These are phyloP conservation scores for Bocquillonia castaneifolia DNA, from an alignment of 441 rosid genomes.

Conservation along the genomic window DNA sequence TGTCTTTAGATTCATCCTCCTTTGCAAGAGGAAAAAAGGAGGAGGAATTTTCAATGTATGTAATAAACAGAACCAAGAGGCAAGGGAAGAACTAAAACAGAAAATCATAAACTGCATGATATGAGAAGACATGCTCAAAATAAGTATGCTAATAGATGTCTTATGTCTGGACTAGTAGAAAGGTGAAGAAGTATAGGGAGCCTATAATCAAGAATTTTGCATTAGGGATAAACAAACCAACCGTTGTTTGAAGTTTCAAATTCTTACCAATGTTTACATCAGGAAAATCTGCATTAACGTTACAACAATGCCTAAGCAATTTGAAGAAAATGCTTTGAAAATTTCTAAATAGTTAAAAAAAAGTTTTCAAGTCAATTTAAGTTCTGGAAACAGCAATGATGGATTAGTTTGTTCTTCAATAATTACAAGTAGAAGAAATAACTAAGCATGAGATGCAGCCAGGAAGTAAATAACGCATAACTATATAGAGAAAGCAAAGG, in stretches of 20 bases:
- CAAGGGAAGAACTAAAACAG: background rate
- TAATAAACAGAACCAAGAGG: background rate
- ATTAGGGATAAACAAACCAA: background rate
- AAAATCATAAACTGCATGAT: background rate
- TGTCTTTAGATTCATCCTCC: background rate
- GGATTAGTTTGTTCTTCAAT: background rate
- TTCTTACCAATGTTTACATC: background rate
- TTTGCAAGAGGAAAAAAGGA: too few relatives aligned
- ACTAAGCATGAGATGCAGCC: background rate
- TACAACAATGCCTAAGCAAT: too few relatives aligned
- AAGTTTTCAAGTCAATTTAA: conserved; percentile 1
- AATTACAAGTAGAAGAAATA: background rate
- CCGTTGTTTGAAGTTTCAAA: background rate
- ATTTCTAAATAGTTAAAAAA: background rate
- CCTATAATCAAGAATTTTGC: background rate
- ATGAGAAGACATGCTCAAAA: background rate
- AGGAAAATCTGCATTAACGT: too few relatives aligned
- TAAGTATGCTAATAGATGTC: background rate
- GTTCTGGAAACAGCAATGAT: background rate
- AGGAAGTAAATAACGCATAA: background rate
- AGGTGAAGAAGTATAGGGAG: background rate
- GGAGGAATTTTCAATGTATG: too few relatives aligned
- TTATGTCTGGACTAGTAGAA: background rate
- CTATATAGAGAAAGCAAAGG: background rate
- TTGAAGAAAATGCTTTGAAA: background rate